phyloP scores from a whole-genome alignment of 2,329 filamentous ascomycete species.

The Phoma sp. region DNA sequence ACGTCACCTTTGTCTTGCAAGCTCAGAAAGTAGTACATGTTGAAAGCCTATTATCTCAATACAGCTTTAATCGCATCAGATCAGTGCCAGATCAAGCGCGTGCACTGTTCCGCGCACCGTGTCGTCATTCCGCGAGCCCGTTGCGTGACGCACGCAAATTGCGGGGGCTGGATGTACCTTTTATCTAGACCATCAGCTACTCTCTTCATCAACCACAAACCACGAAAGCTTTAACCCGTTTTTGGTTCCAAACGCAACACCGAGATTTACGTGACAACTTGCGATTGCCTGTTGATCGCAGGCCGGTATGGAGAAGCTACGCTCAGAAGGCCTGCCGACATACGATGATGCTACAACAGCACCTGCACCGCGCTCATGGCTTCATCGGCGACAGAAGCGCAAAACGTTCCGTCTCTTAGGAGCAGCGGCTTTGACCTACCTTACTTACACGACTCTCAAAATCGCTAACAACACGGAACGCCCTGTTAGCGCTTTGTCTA shows the following conservation, averaged over 20 bases:
- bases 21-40: too few species aligned
- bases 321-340: constrained; percentile 25
- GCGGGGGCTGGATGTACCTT: constrained; percentile 8
- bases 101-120: neutral
- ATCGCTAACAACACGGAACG: constrained; percentile 26
- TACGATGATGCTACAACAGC: constrained; percentile 30
- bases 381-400: constrained; percentile 25
- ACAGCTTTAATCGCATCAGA: too few species aligned
- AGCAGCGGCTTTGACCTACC: constrained; percentile 25
- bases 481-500: constrained; percentile 52
- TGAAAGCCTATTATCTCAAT: too few species aligned
- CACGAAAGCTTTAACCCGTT: neutral
- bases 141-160: constrained; percentile 13
- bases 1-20: too few species aligned
- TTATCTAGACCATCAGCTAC: neutral
- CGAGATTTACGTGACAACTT: neutral
- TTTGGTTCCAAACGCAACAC: neutral
- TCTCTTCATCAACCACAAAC: neutral
- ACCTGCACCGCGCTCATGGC: constrained; percentile 16
- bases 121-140: neutral
- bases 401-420: constrained; percentile 26
- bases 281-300: neutral
- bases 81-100: too few species aligned
- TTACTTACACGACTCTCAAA: constrained; percentile 25
- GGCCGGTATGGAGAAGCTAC: constrained; percentile 27